phyloP scores from a whole-genome alignment of 345 rosid genomes.

The Zanthoxylum bungeanum region DNA sequence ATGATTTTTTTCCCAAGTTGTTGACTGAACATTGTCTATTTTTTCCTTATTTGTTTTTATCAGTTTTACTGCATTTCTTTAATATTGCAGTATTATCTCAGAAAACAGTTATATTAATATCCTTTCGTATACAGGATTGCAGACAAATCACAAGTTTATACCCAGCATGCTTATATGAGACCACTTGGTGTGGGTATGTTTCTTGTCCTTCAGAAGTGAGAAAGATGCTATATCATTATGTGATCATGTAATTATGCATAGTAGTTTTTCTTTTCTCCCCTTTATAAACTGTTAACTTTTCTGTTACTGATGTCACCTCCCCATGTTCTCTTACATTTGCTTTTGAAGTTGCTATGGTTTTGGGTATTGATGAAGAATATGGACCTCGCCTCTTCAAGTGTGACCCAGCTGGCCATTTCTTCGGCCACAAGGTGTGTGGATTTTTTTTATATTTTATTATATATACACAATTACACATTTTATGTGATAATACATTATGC shows the following conservation, averaged over 20 bases:
- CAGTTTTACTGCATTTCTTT: not conserved
- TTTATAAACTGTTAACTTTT: not conserved
- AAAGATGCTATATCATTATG: not conserved
- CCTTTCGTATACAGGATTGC: constrained; percentile 68
- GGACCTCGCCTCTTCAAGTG: constrained; percentile 94
- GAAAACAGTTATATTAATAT: not conserved
- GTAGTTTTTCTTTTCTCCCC: not conserved
- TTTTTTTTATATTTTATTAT: too few species aligned
- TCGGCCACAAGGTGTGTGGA: constrained; percentile 82
- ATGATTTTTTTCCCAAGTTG: not conserved
- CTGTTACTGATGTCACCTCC: not conserved
- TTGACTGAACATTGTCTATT: not conserved
- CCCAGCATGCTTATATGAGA: constrained; percentile 99
- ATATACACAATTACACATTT: not conserved
- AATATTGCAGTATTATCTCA: not conserved
- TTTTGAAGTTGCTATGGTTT: constrained; percentile 84
- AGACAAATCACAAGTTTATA: constrained; percentile 93
- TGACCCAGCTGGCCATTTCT: constrained; percentile 99
- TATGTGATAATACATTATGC: not conserved
- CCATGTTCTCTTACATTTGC: not conserved
- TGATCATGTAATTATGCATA: not conserved
- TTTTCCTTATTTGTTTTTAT: not conserved
- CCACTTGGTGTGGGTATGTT: constrained; percentile 96
- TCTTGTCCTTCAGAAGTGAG: constrained; percentile 9
- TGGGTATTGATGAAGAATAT: constrained; percentile 93